Base-by-base conservation (phyloP, 1,139 yeast species). In the Wickerhamiella pararugosa region DNA sequence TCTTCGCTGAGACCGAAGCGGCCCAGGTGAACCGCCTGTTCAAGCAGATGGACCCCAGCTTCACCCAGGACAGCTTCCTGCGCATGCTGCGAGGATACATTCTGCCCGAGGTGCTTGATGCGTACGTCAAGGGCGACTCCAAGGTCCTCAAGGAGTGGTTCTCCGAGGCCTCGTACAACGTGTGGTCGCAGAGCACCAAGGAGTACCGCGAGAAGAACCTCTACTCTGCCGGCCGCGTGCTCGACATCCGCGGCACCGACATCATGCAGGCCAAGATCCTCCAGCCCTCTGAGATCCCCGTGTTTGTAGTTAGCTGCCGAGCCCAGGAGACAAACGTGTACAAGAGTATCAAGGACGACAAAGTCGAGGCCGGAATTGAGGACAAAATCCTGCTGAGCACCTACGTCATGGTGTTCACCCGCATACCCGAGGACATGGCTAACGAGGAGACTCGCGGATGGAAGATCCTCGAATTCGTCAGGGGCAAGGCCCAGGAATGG, bases 221-320 rank as follows among this genome's bases (percentile, higher is more conserved):
- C 43, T 82, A 82, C 56, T 79, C 96, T 15, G 98, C 92, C 53
- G 92, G 96, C 42, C 75, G 76, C 51, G 84, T 92, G 51, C 71
- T 90, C 57, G 99, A 92, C 60, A 83, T 92, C 53, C 76, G 99
- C 64, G 94, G 95, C 37, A 94, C 87, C 35, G 98, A 90, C 53
- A 79, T 92, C 49, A 81, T 84, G 47, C 80, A 87, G 46, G 86
- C 94, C 51, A 86, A 83, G 66, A 67, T 79, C 53, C 72, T 92
- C 47, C 93, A 84, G 55, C 97, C 97, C 37, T 82, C 86, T 52
- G 93, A 90, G 58, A 71, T 77, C 35, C 99, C 99, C 10, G 97
- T 87, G 11, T 68, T 86, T 51, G 96, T 92, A 45, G 86, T 86
- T 47, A 83, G 94, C 47, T 87, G 97, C 60, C 76, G 98, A 61